phyloP scores from a whole-genome alignment of 257 asterid genomes.

The Solanum sejunctum region DNA sequence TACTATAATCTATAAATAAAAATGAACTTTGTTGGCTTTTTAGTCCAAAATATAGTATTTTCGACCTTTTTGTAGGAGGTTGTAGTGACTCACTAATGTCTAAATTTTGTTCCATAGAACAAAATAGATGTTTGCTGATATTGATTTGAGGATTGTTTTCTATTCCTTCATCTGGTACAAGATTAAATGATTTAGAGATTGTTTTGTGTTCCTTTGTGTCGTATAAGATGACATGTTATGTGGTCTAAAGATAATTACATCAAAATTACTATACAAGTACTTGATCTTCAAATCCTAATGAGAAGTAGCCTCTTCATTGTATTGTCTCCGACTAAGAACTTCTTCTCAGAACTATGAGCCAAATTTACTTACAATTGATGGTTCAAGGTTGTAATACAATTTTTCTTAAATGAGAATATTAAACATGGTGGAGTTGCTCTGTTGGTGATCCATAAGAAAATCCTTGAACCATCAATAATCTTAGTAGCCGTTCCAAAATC shows the following conservation, averaged over 20 bases:
- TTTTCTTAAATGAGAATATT: background rate
- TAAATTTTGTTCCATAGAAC: background rate
- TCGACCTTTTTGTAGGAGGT: background rate
- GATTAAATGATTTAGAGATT: no score
- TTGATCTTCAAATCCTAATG: background rate
- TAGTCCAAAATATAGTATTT: background rate
- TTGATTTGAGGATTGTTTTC: background rate
- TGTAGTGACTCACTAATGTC: background rate
- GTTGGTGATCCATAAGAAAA: no score
- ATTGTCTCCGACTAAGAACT: slow-evolving; percentile 55
- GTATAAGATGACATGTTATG: background rate
- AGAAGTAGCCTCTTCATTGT: slow-evolving; percentile 24
- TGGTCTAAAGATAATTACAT: background rate
- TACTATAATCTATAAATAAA: background rate
- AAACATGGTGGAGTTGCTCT: background rate
- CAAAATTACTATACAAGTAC: background rate
- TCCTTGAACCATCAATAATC: no score
- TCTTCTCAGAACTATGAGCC: slow-evolving; percentile 47
- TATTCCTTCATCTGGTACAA: no score
- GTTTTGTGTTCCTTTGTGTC: background rate
- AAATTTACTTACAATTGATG: slow-evolving; percentile 36
- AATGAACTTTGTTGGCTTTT: background rate
- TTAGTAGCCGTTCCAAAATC: no score
- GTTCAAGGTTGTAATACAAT: background rate
- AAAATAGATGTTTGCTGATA: background rate